Conservation (phyloP, 2,329 filamentous ascomycete species). For the Penicillium sp. region DNA sequence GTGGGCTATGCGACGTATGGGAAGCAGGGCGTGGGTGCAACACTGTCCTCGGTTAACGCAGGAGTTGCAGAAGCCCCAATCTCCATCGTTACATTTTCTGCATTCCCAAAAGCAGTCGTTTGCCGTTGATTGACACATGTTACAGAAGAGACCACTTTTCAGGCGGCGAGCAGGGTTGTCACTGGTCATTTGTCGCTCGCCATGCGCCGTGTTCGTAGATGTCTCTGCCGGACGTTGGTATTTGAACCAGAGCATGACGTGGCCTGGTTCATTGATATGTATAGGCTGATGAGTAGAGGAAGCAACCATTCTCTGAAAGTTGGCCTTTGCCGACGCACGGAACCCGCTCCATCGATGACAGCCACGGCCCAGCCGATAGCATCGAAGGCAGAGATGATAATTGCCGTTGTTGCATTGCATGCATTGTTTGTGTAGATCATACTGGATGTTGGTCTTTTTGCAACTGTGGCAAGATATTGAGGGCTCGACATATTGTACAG, state of each 20-base stretch:
- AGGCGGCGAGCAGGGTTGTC: conserved; percentile 69
- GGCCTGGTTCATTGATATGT: conserved; percentile 41
- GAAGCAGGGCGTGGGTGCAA: conserved; percentile 80
- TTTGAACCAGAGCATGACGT: conserved; percentile 49
- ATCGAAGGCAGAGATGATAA: conserved; percentile 78
- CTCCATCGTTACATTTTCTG: conserved; percentile 81
- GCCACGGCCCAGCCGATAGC: conserved; percentile 74
- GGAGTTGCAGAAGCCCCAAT: conserved; percentile 89
- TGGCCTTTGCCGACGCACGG: conserved; percentile 67
- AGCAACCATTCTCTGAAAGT: conserved; percentile 60
- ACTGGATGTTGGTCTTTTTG: conserved; percentile 71
- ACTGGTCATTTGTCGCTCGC: conserved; percentile 56
- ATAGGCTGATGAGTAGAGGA: conserved; percentile 23
- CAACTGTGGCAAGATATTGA: conserved; percentile 74
- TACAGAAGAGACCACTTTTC: conserved; percentile 82
- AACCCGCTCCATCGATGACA: conserved; percentile 91
- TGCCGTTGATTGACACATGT: conserved; percentile 69
- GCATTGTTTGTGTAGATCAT: conserved; percentile 85
- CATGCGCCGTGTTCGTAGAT: conserved; percentile 32
- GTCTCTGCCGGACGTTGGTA: conserved; percentile 34
- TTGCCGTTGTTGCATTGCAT: conserved; percentile 66
- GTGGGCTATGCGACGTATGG: conserved; percentile 63
- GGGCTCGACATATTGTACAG: conserved; percentile 64
- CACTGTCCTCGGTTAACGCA: conserved; percentile 81
- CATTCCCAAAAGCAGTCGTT: conserved; percentile 92